Base-by-base conservation (phyloP, 2,329 filamentous ascomycete species). In the Aspergillus clavatus region DNA sequence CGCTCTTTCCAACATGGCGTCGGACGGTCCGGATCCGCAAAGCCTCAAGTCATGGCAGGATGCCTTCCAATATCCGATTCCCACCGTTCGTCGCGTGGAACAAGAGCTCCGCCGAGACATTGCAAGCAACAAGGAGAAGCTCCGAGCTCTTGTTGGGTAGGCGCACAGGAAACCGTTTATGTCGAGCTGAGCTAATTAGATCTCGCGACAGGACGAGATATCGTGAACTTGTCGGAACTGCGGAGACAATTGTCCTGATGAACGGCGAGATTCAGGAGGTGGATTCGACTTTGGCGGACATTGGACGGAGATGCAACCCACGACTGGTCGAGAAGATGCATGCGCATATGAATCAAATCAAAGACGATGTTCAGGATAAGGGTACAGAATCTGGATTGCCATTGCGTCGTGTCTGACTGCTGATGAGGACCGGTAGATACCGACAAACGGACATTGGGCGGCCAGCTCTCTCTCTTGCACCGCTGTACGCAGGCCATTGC, bases 221-320 rank as follows among this genome's bases (percentile, higher is more conserved):
- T 69, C 86, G 91, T 55, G 88, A 93, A 58, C 81, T 97, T 7
- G 81, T 97, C 21, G 87, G 87, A 42, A 96, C 91, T 0, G 91
- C 91, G 43, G 90, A 96, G 69, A 84, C 84, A n/a, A 97, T 97
- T 55, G 86, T 96, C 43, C 79, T 83, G 49, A 95, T 97, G 88
- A 86, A 88, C 55, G 70, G 69, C 29, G 83, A 91, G 62, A 91
- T 93, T 71, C 79, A 84, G 49, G 72, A 75, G 10, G 84, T 89
- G 12, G 89, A 95, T 66, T 72, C 75, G 4, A 79, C 83, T 28
- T 76, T 97, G 41, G 79, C 79, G 12, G 76, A 76, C 47, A 84
- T 95, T 71, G 87, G 88, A 37, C 79, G 80, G 33, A 80, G 81
- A 45, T 96, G 91, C 68, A 89, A 90, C 41, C 79, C 87, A 28